Base-by-base conservation (phyloP, 768 basidiomycete genomes). In the Boletus rex-veris region DNA sequence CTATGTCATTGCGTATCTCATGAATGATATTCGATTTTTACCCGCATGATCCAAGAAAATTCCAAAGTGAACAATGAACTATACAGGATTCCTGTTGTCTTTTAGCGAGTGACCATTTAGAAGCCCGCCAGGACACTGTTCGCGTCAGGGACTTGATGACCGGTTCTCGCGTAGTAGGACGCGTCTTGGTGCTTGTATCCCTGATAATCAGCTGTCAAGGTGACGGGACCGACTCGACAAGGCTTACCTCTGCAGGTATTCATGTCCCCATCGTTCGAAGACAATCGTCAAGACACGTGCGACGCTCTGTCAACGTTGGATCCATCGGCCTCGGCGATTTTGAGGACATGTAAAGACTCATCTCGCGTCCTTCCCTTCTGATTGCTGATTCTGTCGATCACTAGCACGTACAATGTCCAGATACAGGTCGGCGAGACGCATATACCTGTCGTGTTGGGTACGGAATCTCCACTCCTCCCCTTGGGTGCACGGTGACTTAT, bases 341-440 rank as follows among this genome's bases (percentile, higher is more conserved):
- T 55, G 51, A 77, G 24, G 86, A 89, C 67, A 73, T 85, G 87
- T 88, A 65, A 69, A 78, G 73, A 7, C 7, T 14, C 36, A 4
- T 38, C 37, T 50, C 35, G 10, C 28, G 51, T 33, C 11, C 44
- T 43, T 51, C 45, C 24, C 45, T 52, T 19, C 14, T 49, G n/a
- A 33, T 41, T 11, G 28, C 53, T 62, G 41, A 62, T 12, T 5
- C 10, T 7, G 15, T 45, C 12, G 1, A 19, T 39, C 40, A 1
- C 12, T 59, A 90, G 88, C 39, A 77, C 81, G 3, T 90, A 90
- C 60, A 85, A 73, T 31, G 80, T 87, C 19, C 73, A 82, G 19
- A 67, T 88, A 19, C 76, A 74, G 30, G 71, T 89, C 36, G 86
- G 87, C 38, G 75, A 70, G 21, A 75, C 72, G 18, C 64, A 73